These are phyloP conservation scores for Kwoniella botswanensis DNA, from an alignment of 768 basidiomycete species.

Conservation along the genomic window DNA sequence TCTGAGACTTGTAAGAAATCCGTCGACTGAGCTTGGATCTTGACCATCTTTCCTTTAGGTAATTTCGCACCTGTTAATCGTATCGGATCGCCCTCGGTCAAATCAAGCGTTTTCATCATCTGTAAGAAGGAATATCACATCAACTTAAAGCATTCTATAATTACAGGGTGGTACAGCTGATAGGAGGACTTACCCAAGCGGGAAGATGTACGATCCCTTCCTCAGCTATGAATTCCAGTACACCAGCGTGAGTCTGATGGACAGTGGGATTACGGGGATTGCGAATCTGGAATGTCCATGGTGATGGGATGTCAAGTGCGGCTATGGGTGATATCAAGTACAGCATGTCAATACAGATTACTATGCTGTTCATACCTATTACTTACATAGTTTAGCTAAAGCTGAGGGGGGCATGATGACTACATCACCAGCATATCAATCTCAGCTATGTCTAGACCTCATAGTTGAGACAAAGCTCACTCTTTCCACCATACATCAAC, in stretches of 20 bases:
- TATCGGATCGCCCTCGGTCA: slow-evolving; percentile 94
- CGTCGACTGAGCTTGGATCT: slow-evolving; percentile 91
- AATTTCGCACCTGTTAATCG: slow-evolving; percentile 86
- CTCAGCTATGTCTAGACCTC: slow-evolving; percentile 10
- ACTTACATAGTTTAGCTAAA: slow-evolving; percentile 75
- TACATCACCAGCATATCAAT: slow-evolving; percentile 54
- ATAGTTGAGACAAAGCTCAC: slow-evolving; percentile 61
- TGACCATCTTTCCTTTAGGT: slow-evolving; percentile 92
- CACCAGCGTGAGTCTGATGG: slow-evolving; percentile 89
- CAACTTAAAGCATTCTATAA: slow-evolving; percentile 12
- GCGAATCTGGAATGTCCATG: slow-evolving; percentile 95
- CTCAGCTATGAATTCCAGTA: slow-evolving; percentile 97
- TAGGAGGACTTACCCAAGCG: slow-evolving; percentile 69
- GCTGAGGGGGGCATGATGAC: slow-evolving; percentile 98
- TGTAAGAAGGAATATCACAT: slow-evolving; percentile 34
- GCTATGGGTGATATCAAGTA: slow-evolving; percentile 56
- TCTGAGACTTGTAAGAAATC: slow-evolving; percentile 97
- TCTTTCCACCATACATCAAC: slow-evolving; percentile 95
- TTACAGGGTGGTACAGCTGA: neutral
- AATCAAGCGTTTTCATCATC: slow-evolving; percentile 95
- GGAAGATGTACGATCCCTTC: slow-evolving; percentile 95
- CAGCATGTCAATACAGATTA: neutral
- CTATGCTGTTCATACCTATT: neutral
- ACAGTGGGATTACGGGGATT: slow-evolving; percentile 82
- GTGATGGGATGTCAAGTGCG: slow-evolving; percentile 81